Percentiles rank a stretch among this genome's conserved stretches.
These are phyloP conservation scores for Elasticomyces elasticus DNA, from an alignment of 495 filamentous ascomycete species.

Conservation along the genomic window DNA sequence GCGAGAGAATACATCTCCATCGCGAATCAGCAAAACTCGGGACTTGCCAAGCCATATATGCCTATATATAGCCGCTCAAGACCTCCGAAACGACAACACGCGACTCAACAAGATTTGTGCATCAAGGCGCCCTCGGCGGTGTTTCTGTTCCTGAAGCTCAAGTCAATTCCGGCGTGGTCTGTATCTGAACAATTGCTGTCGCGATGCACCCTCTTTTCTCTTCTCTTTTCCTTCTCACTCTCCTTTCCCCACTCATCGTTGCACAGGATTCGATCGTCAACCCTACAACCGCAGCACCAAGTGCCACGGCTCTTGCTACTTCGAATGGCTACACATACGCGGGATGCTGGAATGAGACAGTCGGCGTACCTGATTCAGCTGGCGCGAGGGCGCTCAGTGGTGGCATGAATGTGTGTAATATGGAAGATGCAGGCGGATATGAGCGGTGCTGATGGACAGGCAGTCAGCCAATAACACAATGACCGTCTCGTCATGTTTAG, in stretches of 20 bases:
- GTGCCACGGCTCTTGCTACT: conserved; percentile 8
- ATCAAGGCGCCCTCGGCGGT: too few species aligned
- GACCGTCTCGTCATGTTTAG: conserved; percentile 25
- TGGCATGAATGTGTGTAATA: conserved; percentile 19
- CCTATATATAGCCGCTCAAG: too few species aligned
- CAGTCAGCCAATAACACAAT: conserved; percentile 24
- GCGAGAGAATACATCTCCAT: too few species aligned
- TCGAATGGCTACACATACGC: conserved; percentile 22
- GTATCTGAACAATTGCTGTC: neutral
- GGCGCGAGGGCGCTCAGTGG: conserved; percentile 19
- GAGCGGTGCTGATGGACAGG: neutral
- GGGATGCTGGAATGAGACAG: conserved; percentile 33
- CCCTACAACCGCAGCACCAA: conserved; percentile 13
- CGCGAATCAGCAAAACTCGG: too few species aligned
- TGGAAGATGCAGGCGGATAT: neutral
- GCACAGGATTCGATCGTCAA: conserved; percentile 11
- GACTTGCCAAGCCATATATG: too few species aligned
- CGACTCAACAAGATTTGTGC: too few species aligned
- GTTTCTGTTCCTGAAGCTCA: too few species aligned
- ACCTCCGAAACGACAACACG: too few species aligned
- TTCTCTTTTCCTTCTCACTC: neutral
- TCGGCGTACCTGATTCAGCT: conserved; percentile 4
- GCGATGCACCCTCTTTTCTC: neutral
- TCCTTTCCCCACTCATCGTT: neutral
- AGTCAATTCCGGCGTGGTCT: neutral